These are phyloP conservation scores for Clarkia xantiana DNA, from an alignment of 345 rosid species.

Conservation along the genomic window DNA sequence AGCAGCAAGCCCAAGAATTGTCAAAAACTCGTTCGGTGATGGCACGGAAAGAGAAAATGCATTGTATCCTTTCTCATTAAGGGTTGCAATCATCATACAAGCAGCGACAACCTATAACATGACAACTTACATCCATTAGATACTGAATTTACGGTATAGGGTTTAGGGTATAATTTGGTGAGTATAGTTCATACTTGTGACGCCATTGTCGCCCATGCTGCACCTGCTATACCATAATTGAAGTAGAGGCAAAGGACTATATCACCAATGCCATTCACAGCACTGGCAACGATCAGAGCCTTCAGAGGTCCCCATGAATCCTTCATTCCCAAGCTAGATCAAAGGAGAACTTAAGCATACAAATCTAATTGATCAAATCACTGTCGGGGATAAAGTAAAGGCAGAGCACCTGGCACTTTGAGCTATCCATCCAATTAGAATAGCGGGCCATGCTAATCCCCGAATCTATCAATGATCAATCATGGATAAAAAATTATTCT, in stretches of 20 bases:
- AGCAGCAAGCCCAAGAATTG: conserved; percentile 52
- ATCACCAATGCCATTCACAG: conserved; percentile 63
- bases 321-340: conserved; percentile 51
- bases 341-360: too few species aligned
- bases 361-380: too few species aligned
- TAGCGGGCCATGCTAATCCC: conserved; percentile 32
- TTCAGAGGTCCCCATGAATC: conserved; percentile 92
- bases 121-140: neutral
- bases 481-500: neutral
- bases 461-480: conserved; percentile 16
- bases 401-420: conserved; percentile 32
- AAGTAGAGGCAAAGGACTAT: conserved; percentile 52
- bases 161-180: neutral
- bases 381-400: too few species aligned
- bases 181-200: conserved; percentile 46
- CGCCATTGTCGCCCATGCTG: conserved; percentile 92
- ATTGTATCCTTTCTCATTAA: conserved; percentile 58
- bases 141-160: neutral
- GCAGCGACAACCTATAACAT: conserved; percentile 56
- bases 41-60: conserved; percentile 50
- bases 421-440: conserved; percentile 37
- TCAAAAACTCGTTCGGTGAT: conserved; percentile 35
- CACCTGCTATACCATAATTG: conserved; percentile 82
- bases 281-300: conserved; percentile 65
- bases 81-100: conserved; percentile 63